Evolutionary conservation across 1,139 yeast species (phyloP), one percentile per base, ranked within the genome.

Genomic region (Saccharomyces pastorianus): DNA sequence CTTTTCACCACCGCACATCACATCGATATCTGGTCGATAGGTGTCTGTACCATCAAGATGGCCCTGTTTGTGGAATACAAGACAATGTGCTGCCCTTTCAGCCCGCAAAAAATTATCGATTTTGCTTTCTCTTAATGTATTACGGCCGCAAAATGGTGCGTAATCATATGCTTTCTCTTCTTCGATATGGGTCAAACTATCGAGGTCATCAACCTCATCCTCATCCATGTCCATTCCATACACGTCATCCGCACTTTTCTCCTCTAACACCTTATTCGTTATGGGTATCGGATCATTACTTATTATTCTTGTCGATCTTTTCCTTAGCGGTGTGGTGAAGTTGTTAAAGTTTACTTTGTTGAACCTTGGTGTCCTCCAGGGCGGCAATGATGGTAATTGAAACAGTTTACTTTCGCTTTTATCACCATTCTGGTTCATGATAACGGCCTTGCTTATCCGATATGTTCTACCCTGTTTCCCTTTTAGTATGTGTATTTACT

Each of bases 81-180:
- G 50, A 49, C 67, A 64, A 53, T 67, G 71, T 25, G 64, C 64
- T 8, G 69, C 67, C 44, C 61, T 56, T 48, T 67, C 71, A 23
- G 67, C 55, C 27, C 52, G 55, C 4, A 61, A 51, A 32, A 57
- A 53, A 27, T 56, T 59, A 3, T 58, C 58, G 3, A 59, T 52
- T 53, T 64, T 66, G 42, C 64, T 62, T 29, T 62, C 61, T 25
- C 60, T 52, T n/a, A 67, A 47, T 17, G 63, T 51, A n/a, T 54
- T 53, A 46, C 64, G 64, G 25, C 57, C 55, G 41, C 57, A 55
- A 46, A 67, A 59, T 6, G 69, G 66, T 2, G 51, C 48, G 50
- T 59, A 65, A 51, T 67, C 58, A 57, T 64, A 66, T 4, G 41
- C 29, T n/a, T 49, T 49, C 5, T 41, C 32, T 13, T 50, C 25